A percentile compares a stretch with the other conserved stretches of the same genome.
Conservation (phyloP, 352 stramenopile genomes). For the Blastocystis sp. region DNA sequence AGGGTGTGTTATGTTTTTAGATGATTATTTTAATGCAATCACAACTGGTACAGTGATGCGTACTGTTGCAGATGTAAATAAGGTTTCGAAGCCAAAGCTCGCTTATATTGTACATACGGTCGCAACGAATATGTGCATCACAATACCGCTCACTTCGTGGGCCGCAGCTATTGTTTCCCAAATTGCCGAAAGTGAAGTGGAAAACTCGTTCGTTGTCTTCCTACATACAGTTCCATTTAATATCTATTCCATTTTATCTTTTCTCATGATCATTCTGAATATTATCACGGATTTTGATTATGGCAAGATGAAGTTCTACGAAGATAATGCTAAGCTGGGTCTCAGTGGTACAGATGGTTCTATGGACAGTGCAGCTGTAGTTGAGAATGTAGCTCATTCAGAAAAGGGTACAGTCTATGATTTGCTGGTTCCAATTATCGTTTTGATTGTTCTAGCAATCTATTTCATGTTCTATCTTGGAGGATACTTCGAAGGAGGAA, state of each 20-base stretch:
- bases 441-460: constrained; percentile 79
- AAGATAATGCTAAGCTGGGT: constrained; percentile 55
- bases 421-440: constrained; percentile 79
- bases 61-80: constrained; percentile 41
- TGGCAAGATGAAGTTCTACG: constrained; percentile 56
- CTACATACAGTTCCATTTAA: constrained; percentile 50
- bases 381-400: background rate
- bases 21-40: constrained; percentile 63
- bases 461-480: constrained; percentile 72
- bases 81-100: constrained; percentile 51
- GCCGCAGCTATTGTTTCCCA: constrained; percentile 54
- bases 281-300: constrained; percentile 44
- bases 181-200: constrained; percentile 32
- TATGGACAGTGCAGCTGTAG: background rate
- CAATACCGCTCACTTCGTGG: constrained; percentile 53
- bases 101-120: constrained; percentile 55
- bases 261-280: constrained; percentile 49
- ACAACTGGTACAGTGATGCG: constrained; percentile 59
- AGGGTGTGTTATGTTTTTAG: constrained; percentile 44
- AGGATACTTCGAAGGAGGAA: background rate
- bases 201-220: constrained; percentile 53
- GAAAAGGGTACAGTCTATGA: constrained; percentile 71
- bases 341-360: constrained; percentile 22
- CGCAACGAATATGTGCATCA: constrained; percentile 57
- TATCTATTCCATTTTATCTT: constrained; percentile 42